Base-by-base conservation (phyloP, 2,329 filamentous ascomycete species). In the Paecilomyces variotii region DNA sequence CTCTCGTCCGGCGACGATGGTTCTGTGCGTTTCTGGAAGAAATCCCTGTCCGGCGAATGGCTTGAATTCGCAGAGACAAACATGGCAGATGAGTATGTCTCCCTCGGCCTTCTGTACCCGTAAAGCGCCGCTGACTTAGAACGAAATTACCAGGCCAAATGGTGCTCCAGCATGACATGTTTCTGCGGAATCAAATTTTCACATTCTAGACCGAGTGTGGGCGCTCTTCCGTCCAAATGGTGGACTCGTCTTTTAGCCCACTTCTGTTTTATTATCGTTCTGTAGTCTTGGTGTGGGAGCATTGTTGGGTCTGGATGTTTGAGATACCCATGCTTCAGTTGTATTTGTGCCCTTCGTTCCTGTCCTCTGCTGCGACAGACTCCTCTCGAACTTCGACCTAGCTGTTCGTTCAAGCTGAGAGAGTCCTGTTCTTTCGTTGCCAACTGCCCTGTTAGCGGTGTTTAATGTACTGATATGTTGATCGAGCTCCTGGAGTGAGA, bases 1-100 rank as follows among this genome's bases (percentile, higher is more conserved):
- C 75, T 77, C 30, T 75, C 74, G 11, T 75, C 74, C 3, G 75
- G 75, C 2, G 75, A 77, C 52, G 75, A 77, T 61, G 75, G 75
- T 4, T 62, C 63, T 52, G 72, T 75, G 53, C 71, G 75, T 54
- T 77, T 77, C 57, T 77, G 75, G 75, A 77, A 77, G 61, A 74
- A 73, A 54, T 68, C 74, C 7, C 60, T 76, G 54, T 72, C 73
- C 5, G 74, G 74, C n/a, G 72, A 76, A 63, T 77, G 75, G 75
- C 70, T 77, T 14, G 75, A 77, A 59, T 77, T 72, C 59, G 75
- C 75, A 12, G 75, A 77, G 62, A 72, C 74, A 12, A 69, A 76
- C 55, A 70, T 76, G 68, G 65, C 67, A 45, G 69, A 71, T 56
- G 69, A 72, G 63, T 71, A 57, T 59, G 56, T 65, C 39, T 34